phyloP scores from a whole-genome alignment of 768 basidiomycete species.

The Leccinum pellstonianum region DNA sequence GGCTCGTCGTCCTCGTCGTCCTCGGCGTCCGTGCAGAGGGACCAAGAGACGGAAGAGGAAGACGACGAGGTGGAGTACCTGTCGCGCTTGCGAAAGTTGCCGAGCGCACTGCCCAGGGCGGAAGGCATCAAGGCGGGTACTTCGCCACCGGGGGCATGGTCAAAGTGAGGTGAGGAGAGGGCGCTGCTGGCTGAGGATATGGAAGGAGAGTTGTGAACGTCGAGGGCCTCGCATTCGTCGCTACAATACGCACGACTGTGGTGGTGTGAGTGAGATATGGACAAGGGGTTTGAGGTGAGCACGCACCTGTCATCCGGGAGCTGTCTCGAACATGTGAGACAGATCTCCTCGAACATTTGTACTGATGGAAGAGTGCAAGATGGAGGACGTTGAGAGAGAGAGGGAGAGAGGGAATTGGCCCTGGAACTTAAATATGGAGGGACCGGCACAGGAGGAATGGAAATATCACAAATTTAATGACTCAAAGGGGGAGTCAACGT shows the following conservation, averaged over 20 bases:
- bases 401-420: constrained; percentile 9
- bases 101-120: constrained; percentile 54
- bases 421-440: constrained; percentile 35
- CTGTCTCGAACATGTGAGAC: constrained; percentile 68
- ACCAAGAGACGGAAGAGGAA: constrained; percentile 67
- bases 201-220: constrained; percentile 60
- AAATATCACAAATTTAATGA: constrained; percentile 38
- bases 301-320: constrained; percentile 62
- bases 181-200: constrained; percentile 64
- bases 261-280: constrained; percentile 16
- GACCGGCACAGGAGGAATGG: constrained; percentile 38
- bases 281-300: constrained; percentile 13
- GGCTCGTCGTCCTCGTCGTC: constrained; percentile 50
- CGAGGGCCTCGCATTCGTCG: constrained; percentile 60
- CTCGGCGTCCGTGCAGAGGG: constrained; percentile 63
- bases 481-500: constrained; percentile 29
- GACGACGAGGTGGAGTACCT: constrained; percentile 61
- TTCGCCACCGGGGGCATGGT: constrained; percentile 52
- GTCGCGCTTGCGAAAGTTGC: constrained; percentile 43
- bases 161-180: constrained; percentile 64
- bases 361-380: constrained; percentile 3
- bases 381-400: constrained; percentile 20
- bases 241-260: constrained; percentile 69
- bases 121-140: constrained; percentile 65
- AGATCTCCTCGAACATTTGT: constrained; percentile 78